These are phyloP conservation scores for Plectosphaerella sp. DNA, from an alignment of 2,329 filamentous ascomycete species.

Conservation along the genomic window DNA sequence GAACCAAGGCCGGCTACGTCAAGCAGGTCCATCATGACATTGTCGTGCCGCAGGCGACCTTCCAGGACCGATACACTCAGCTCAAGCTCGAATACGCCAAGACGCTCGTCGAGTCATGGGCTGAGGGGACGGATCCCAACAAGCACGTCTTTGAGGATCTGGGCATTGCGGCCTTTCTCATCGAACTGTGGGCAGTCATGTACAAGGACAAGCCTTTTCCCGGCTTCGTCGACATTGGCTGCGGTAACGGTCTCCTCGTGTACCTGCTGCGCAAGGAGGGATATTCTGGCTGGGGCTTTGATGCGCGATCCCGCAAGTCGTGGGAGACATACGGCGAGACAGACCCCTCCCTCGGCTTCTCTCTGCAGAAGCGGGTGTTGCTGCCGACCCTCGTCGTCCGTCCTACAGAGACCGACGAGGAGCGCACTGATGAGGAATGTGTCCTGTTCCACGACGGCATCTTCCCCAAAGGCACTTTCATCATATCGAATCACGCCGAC, in stretches of 20 bases:
- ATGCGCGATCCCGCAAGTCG: constrained; percentile 79
- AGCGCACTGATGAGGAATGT: constrained; percentile 10
- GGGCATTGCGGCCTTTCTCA: constrained; percentile 83
- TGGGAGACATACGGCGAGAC: constrained; percentile 63
- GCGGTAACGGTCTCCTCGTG: constrained; percentile 88
- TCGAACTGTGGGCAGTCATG: constrained; percentile 87
- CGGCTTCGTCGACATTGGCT: constrained; percentile 93
- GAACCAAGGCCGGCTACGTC: constrained; percentile 60
- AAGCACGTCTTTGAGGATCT: constrained; percentile 98
- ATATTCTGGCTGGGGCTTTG: constrained; percentile 84
- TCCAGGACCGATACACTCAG: constrained; percentile 77
- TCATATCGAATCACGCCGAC: constrained; percentile 95
- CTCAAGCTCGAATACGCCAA: constrained; percentile 79
- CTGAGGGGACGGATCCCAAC: constrained; percentile 76
- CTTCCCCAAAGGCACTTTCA: constrained; percentile 75
- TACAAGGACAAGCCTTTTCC: constrained; percentile 63
- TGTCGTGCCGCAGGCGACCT: constrained; percentile 67
- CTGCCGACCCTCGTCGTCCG: constrained; percentile 37
- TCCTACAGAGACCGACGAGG: constrained; percentile 4
- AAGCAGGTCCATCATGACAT: constrained; percentile 83
- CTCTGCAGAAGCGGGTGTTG: constrained; percentile 43
- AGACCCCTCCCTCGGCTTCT: constrained; percentile 9
- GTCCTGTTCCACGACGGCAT: constrained; percentile 49
- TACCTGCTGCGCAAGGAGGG: constrained; percentile 78
- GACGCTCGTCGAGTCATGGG: constrained; percentile 69